phyloP scores from a whole-genome alignment of 352 stramenopile genomes.

The Globisporangium cystogenes region DNA sequence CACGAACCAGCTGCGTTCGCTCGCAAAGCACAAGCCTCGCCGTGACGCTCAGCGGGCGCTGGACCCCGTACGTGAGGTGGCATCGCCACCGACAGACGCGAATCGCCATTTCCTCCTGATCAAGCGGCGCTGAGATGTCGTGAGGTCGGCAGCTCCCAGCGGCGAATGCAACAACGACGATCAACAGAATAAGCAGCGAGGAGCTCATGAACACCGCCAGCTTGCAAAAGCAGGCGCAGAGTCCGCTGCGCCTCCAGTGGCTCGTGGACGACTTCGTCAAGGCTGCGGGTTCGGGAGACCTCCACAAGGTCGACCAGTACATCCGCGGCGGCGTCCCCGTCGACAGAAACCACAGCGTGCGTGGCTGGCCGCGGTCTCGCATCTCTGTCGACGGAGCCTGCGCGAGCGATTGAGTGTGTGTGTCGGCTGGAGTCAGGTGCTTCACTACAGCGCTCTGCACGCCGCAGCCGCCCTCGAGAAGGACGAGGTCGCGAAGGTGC shows the following conservation, averaged over 20 bases:
- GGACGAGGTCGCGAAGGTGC: slow-evolving; percentile 27
- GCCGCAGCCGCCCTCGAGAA: slow-evolving; percentile 30
- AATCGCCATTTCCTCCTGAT: background rate
- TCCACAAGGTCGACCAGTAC: slow-evolving; percentile 41
- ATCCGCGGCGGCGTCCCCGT: slow-evolving; percentile 47
- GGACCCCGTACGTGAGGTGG: slow-evolving; percentile 13
- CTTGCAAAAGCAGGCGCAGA: slow-evolving; percentile 41
- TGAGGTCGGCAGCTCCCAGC: background rate
- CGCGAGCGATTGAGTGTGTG: background rate
- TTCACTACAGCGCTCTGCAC: slow-evolving; percentile 48
- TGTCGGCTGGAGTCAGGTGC: slow-evolving; percentile 19
- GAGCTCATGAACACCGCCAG: slow-evolving; percentile 9
- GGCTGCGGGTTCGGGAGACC: slow-evolving; percentile 28
- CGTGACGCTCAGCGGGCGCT: slow-evolving; percentile 15
- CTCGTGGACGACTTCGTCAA: slow-evolving; percentile 62
- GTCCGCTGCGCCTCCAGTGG: slow-evolving; percentile 38
- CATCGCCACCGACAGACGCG: background rate
- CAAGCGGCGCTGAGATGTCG: background rate
- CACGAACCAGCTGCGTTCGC: slow-evolving; percentile 31
- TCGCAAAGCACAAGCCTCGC: slow-evolving; percentile 26
- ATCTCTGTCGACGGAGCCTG: background rate
- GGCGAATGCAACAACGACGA: background rate
- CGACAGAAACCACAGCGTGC: slow-evolving; percentile 45
- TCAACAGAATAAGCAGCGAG: background rate
- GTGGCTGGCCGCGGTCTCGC: background rate